phyloP scores from a whole-genome alignment of 1,284 basidiomycete species.

The Cryptococcus sp. region DNA sequence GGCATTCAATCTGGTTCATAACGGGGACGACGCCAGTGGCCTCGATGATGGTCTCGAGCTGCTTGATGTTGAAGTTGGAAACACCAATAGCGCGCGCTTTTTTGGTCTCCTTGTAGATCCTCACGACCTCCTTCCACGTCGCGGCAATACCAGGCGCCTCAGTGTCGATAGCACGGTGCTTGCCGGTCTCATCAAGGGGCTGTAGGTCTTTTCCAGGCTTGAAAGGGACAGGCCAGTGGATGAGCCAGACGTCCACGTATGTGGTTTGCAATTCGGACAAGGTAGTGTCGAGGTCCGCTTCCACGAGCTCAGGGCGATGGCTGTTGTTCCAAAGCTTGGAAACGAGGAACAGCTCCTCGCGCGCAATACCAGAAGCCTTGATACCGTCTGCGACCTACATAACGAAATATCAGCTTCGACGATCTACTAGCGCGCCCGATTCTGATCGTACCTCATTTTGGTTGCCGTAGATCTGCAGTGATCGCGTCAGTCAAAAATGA shows the following conservation, averaged over 20 bases:
- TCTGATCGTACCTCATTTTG: constrained; percentile 69
- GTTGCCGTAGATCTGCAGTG: constrained; percentile 50
- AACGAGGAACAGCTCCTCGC: constrained; percentile 81
- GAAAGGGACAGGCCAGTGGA: constrained; percentile 88
- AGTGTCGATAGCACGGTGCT: constrained; percentile 26
- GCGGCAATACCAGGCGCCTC: constrained; percentile 32
- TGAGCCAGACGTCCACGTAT: constrained; percentile 79
- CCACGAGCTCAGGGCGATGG: constrained; percentile 58
- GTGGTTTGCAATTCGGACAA: constrained; percentile 68
- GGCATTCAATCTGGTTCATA: constrained; percentile 81
- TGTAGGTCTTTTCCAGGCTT: constrained; percentile 56
- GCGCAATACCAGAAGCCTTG: constrained; percentile 71
- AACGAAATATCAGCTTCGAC: constrained; percentile 53
- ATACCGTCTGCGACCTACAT: constrained; percentile 67
- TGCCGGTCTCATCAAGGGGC: constrained; percentile 18
- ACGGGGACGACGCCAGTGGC: constrained; percentile 76
- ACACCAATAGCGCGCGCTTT: constrained; percentile 57
- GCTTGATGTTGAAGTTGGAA: constrained; percentile 73
- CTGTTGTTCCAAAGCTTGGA: constrained; percentile 59
- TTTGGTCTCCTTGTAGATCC: constrained; percentile 43
- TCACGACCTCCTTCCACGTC: constrained; percentile 51
- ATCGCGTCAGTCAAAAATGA: background rate
- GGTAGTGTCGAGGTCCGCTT: constrained; percentile 72
- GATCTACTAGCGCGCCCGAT: background rate
- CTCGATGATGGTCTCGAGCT: constrained; percentile 68